Evolutionary conservation across 108 stramenopile species (phyloP), one percentile per base, ranked within the genome.

Genomic region (Fistulifera solaris): DNA sequence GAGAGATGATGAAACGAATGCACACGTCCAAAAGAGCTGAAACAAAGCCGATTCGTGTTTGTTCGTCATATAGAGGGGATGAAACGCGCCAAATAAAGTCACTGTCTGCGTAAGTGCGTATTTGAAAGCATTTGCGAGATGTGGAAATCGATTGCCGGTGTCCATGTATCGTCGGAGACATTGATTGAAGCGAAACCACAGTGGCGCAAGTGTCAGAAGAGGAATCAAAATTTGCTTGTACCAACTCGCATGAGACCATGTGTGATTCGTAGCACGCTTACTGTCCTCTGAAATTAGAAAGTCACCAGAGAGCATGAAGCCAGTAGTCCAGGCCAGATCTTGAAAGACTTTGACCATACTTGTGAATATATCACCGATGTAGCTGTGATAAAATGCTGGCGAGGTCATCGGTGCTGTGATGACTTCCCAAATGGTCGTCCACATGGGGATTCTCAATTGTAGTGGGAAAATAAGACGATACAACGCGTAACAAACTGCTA

Each of bases 341-440:
- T 89, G 90, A 43, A 89, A 87, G 8, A 94, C 89, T 75, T 95
- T 95, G 24, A 94, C 86, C 80, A 93, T 83, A 50, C 80, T 83
- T 28, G 88, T 90, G 45, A 90, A 86, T 27, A 90, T 85, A 75
- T 90, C 88, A 46, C 81, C 88, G 24, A 83, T 67, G 60, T 91
- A 97, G 2, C 77, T 64, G 51, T 76, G 61, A 66, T 88, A 94
- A 47, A 97, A 97, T 23, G 79, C 72, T 17, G 90, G 88, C 19
- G 82, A 73, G 16, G 65, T 55, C 44, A 83, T 60, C 3, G 96
- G 93, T 8, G 94, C 74, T 31, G 68, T 64, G 1, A 96, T 40
- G 17, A 90, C 80, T 24, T 74, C 66, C 56, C 70, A 60, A 41
- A 96, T 73, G 7, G 85, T 61, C 17, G 51, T 56, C 93, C 93